Conservation (phyloP, 768 basidiomycete species). For the Cystobasidium ongulense region DNA sequence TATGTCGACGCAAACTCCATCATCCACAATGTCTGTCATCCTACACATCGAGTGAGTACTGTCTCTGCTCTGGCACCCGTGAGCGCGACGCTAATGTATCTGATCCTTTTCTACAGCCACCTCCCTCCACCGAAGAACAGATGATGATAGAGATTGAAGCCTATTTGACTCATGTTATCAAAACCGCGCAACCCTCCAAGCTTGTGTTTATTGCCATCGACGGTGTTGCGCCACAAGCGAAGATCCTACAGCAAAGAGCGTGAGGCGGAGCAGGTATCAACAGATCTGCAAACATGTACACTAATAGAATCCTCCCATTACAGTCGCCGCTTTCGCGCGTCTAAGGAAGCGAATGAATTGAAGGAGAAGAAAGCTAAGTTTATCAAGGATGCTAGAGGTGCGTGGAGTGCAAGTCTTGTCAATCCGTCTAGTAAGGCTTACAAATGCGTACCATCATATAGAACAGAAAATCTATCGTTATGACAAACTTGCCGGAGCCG, state of each 20-base stretch:
- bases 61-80: background rate
- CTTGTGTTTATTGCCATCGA: slow-evolving; percentile 30
- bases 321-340: slow-evolving; percentile 22
- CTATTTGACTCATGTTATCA: slow-evolving; percentile 20
- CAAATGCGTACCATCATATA: background rate
- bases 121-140: slow-evolving; percentile 19
- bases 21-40: slow-evolving; percentile 26
- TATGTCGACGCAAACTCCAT: slow-evolving; percentile 30
- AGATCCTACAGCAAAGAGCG: slow-evolving; percentile 24
- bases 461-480: background rate
- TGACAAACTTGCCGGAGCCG: background rate
- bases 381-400: slow-evolving; percentile 1
- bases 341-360: background rate
- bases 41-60: slow-evolving; percentile 11
- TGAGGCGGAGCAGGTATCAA: background rate
- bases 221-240: slow-evolving; percentile 29
- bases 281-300: background rate
- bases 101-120: background rate
- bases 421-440: background rate
- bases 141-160: slow-evolving; percentile 24
- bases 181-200: slow-evolving; percentile 11
- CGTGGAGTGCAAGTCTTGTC: background rate
- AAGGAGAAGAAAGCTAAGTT: slow-evolving; percentile 10
- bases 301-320: background rate
- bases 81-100: too few relatives aligned